Conservation (phyloP, 106 monocot genomes). For the Acanthochlamys bracteata region DNA sequence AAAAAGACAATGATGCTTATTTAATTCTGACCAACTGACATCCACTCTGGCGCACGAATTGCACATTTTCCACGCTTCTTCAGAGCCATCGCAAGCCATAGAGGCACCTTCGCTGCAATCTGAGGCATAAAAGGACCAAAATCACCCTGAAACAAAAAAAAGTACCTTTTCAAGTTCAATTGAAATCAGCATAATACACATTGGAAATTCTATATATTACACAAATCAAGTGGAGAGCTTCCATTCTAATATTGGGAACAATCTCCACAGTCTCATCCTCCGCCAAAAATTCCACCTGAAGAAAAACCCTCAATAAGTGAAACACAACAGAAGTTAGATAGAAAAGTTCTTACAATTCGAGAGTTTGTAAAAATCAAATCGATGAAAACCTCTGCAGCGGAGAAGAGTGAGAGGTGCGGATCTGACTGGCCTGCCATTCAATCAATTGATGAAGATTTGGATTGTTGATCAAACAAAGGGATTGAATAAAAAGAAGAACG, state of each 20-base stretch:
- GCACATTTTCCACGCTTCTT: constrained; percentile 64
- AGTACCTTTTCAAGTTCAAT: background rate
- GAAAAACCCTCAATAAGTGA: background rate
- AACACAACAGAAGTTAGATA: background rate
- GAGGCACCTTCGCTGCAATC: constrained; percentile 42
- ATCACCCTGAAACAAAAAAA: constrained; percentile 34
- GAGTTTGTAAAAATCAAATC: background rate
- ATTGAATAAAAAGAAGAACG: too few species aligned
- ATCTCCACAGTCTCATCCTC: constrained; percentile 87
- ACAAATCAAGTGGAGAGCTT: constrained; percentile 76
- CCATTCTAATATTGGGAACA: constrained; percentile 80
- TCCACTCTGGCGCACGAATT: constrained; percentile 53
- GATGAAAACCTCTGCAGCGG: constrained; percentile 61
- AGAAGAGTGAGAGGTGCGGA: constrained; percentile 54
- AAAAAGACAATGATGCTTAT: background rate
- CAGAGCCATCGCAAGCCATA: constrained; percentile 28
- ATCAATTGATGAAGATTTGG: too few species aligned
- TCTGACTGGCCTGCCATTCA: constrained; percentile 97
- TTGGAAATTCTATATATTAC: constrained; percentile 25
- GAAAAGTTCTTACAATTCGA: background rate
- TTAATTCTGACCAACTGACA: constrained; percentile 47
- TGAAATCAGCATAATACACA: background rate
- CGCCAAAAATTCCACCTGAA: constrained; percentile 80
- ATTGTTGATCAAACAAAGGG: too few species aligned
- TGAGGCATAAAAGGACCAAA: constrained; percentile 62